A percentile compares a stretch with the other conserved stretches of the same genome.
Evolutionary conservation across 345 rosid species (phyloP).

Genomic region (Gossypium herbaceum): DNA sequence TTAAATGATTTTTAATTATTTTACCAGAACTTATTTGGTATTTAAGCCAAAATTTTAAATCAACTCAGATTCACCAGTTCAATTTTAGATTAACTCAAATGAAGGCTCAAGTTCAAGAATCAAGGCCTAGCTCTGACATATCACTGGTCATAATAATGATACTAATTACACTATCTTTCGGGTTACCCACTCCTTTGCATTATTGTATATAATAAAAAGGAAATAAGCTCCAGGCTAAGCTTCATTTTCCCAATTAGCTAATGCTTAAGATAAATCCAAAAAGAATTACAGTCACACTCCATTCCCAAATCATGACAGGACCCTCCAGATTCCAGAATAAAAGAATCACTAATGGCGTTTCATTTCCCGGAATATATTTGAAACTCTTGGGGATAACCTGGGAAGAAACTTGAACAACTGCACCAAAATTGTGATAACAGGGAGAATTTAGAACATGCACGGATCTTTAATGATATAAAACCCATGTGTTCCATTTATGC

Average conservation of each 20-base stretch:
- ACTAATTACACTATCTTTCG: background rate
- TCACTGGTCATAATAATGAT: background rate
- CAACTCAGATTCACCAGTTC: too few species aligned
- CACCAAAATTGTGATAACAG: conserved; percentile 10
- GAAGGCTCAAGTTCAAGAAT: too few species aligned
- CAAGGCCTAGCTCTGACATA: too few species aligned
- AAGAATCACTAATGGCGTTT: conserved; percentile 53
- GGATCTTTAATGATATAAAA: background rate
- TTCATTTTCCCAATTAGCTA: background rate
- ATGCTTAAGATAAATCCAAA: background rate
- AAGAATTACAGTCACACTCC: background rate
- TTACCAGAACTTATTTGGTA: too few species aligned
- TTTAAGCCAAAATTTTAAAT: too few species aligned
- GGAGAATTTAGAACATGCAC: background rate
- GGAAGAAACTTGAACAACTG: conserved; percentile 88
- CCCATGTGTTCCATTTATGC: background rate
- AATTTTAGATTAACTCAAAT: too few species aligned
- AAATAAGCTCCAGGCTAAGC: background rate
- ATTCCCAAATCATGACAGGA: background rate
- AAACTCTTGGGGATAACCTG: conserved; percentile 67
- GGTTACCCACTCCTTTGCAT: background rate
- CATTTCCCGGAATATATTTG: conserved; percentile 76
- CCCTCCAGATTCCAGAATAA: background rate
- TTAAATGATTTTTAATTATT: too few species aligned
- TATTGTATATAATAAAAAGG: background rate